Percentiles rank a stretch among this genome's conserved stretches.
Conservation (phyloP, 2,329 filamentous ascomycete species). For the Neonectria sp. region DNA sequence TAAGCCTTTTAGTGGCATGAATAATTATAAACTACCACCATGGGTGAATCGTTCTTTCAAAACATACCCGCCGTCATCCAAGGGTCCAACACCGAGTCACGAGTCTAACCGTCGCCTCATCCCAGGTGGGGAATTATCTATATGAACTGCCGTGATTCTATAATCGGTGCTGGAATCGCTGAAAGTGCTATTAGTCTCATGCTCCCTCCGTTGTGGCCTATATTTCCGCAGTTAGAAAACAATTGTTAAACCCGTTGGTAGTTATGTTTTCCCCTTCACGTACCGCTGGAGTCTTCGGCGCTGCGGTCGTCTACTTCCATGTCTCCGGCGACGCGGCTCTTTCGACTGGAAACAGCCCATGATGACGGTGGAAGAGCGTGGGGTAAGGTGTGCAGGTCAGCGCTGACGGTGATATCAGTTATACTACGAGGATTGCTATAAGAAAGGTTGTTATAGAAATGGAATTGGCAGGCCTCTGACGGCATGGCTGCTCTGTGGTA, state of each 20-base stretch:
- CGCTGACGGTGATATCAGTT: not conserved
- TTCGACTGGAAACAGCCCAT: conserved; percentile 3
- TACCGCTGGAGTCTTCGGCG: not conserved
- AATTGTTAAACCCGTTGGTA: not conserved
- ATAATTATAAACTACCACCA: not conserved
- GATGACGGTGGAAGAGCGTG: not conserved
- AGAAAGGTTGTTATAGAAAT: too few species aligned
- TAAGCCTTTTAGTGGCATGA: not conserved
- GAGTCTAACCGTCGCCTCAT: not conserved
- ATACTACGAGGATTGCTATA: not conserved
- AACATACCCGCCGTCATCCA: not conserved
- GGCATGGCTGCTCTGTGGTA: not conserved
- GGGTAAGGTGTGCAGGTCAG: not conserved
- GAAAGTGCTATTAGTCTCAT: not conserved
- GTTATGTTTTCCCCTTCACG: not conserved
- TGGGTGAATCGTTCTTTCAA: not conserved
- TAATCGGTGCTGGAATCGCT: not conserved
- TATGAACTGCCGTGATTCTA: not conserved
- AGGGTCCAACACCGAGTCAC: not conserved
- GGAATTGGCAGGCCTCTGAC: not conserved
- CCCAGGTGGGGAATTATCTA: not conserved
- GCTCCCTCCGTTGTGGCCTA: not conserved
- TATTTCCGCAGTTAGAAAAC: not conserved
- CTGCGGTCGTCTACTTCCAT: not conserved
- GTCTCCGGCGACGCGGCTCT: not conserved